phyloP scores from a whole-genome alignment of 2,329 filamentous ascomycete species.

The Colletotrichum tropicicola region DNA sequence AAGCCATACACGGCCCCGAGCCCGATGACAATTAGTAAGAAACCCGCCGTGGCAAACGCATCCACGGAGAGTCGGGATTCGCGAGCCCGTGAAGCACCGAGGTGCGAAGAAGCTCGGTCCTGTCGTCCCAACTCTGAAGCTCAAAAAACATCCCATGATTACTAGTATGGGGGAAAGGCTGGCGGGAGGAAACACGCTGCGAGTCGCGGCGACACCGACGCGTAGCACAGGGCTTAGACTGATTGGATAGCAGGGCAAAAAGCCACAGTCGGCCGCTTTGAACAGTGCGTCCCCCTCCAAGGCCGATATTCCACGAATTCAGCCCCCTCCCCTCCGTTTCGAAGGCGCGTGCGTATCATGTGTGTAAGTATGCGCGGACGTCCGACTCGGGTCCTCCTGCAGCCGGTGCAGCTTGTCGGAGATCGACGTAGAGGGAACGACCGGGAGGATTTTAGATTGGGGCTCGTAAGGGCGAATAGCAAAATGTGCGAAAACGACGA shows the following conservation, averaged over 20 bases:
- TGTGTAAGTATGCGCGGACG: constrained; percentile 9
- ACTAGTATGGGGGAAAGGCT: neutral
- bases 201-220: neutral
- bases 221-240: neutral
- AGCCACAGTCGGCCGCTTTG: neutral
- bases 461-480: no score
- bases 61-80: neutral
- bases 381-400: constrained; percentile 4
- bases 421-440: neutral
- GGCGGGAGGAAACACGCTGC: neutral
- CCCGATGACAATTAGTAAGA: no score
- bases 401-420: neutral
- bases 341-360: neutral
- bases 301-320: no score
- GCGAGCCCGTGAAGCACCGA: neutral
- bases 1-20: no score
- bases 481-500: no score
- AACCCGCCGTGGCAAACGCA: neutral
- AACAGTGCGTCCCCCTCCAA: neutral
- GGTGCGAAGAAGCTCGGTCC: neutral
- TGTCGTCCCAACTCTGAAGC: neutral
- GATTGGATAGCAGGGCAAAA: neutral
- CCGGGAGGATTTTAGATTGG: no score
- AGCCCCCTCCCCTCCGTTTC: neutral
- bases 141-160: neutral